Percentiles rank a stretch among this genome's conserved stretches.
Conservation (phyloP, 2,329 filamentous ascomycete species). For the Fusarium sp. region DNA sequence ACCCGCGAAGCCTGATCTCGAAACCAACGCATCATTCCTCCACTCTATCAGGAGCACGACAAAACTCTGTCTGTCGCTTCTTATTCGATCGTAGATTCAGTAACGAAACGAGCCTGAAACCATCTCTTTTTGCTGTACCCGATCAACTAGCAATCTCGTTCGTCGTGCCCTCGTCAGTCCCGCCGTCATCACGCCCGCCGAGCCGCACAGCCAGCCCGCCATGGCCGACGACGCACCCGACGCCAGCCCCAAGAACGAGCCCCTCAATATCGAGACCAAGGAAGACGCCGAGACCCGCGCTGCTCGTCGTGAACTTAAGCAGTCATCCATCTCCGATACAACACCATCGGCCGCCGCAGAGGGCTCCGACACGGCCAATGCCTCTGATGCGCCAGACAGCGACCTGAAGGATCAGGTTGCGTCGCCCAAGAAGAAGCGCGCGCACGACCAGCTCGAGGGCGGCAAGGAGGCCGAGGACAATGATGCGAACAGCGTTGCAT, state of each 20-base stretch:
- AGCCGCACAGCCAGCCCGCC: slow-evolving; percentile 38
- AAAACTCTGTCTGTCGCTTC: not conserved
- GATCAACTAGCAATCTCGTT: slow-evolving; percentile 6
- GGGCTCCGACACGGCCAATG: slow-evolving; percentile 40
- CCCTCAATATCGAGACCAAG: slow-evolving; percentile 48
- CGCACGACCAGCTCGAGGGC: slow-evolving; percentile 65
- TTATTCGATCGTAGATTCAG: not conserved
- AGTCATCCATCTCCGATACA: slow-evolving; percentile 67
- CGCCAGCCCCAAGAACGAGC: slow-evolving; percentile 52
- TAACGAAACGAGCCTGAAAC: not conserved
- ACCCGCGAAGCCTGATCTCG: slow-evolving; percentile 29
- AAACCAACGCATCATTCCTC: slow-evolving; percentile 20
- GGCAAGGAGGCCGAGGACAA: slow-evolving; percentile 54
- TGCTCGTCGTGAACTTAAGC: slow-evolving; percentile 69
- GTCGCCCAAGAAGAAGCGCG: slow-evolving; percentile 72
- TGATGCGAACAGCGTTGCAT: slow-evolving; percentile 53
- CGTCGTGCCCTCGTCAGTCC: slow-evolving; percentile 14
- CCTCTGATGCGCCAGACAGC: slow-evolving; percentile 48
- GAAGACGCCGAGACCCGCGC: slow-evolving; percentile 71
- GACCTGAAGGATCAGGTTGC: slow-evolving; percentile 58
- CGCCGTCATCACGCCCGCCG: slow-evolving; percentile 30
- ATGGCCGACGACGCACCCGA: slow-evolving; percentile 57
- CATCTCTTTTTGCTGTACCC: not conserved
- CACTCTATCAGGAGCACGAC: slow-evolving; percentile 1
- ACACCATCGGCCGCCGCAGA: slow-evolving; percentile 37